Evolutionary conservation across 139 green algal species (phyloP).

Genomic region (Chlorella sp.): DNA sequence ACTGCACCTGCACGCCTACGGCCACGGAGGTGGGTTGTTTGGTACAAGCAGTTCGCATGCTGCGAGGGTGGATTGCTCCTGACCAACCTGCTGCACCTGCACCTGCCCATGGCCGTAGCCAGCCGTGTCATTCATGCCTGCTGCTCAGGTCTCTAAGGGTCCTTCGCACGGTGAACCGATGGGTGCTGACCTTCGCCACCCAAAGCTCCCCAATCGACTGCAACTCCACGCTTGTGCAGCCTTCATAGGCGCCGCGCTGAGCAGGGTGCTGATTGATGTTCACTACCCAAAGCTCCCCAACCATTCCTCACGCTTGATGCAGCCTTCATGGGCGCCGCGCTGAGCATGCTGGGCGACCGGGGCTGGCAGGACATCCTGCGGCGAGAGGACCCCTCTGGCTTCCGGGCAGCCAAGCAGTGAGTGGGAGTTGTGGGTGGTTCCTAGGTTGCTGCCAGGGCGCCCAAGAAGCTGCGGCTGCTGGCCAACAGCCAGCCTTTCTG

Average conservation of each 20-base stretch:
- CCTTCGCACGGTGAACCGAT: no score
- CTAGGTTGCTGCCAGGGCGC: no score
- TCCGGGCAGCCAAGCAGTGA: no score
- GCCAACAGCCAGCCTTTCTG: no score
- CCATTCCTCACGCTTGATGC: neutral
- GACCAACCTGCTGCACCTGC: neutral
- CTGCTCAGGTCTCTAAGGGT: no score
- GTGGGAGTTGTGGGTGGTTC: no score
- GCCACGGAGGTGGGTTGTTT: neutral
- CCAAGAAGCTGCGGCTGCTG: neutral
- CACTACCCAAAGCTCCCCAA: neutral
- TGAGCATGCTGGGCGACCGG: conserved; percentile 19
- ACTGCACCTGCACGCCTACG: conserved; percentile 14
- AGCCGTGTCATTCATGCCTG: neutral
- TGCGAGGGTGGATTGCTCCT: neutral
- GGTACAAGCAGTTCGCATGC: neutral
- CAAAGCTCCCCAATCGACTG: no score
- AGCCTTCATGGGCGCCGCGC: conserved; percentile 28
- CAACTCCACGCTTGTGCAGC: neutral
- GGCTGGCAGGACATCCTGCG: conserved; percentile 4
- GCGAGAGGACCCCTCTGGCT: conserved; percentile 15
- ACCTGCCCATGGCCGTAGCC: neutral
- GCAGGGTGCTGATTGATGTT: no score
- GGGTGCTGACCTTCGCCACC: no score
- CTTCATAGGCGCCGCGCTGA: conserved; percentile 24